Evolutionary conservation across 805 yeast genomes (phyloP).

Genomic region (Wickerhamiella domercqiae): DNA sequence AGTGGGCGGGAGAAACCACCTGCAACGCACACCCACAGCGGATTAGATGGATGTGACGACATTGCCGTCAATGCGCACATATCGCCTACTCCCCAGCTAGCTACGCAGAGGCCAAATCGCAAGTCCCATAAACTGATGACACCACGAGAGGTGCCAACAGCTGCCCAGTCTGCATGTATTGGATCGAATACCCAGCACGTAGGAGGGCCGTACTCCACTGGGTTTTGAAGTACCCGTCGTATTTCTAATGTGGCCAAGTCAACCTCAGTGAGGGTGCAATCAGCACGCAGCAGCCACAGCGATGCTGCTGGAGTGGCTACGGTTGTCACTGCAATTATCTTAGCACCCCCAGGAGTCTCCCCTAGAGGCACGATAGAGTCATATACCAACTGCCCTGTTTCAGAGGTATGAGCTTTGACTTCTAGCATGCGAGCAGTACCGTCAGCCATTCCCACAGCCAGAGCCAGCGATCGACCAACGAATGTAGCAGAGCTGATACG

Average conservation of each 20-base stretch:
- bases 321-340: conserved; percentile 29
- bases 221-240: conserved; percentile 33
- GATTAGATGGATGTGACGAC: conserved; percentile 30
- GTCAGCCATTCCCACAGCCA: conserved; percentile 39
- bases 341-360: conserved; percentile 20
- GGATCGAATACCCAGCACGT: conserved; percentile 43
- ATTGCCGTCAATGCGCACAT: conserved; percentile 37
- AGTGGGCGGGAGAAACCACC: conserved; percentile 54
- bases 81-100: conserved; percentile 44
- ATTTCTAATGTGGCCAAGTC: conserved; percentile 45
- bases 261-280: conserved; percentile 24
- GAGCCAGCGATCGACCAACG: conserved; percentile 38
- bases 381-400: conserved; percentile 5
- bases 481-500: conserved; percentile 37
- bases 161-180: conserved; percentile 41
- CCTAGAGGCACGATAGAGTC: conserved; percentile 4
- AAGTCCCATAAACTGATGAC: conserved; percentile 69
- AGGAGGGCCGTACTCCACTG: conserved; percentile 50
- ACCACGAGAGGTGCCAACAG: conserved; percentile 65
- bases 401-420: conserved; percentile 11
- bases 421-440: conserved; percentile 29
- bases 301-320: conserved; percentile 19
- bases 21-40: conserved; percentile 36
- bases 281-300: conserved; percentile 13
- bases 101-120: conserved; percentile 45